A percentile compares a stretch with the other conserved stretches of the same genome.
phyloP scores from a whole-genome alignment of 345 rosid genomes.

The Mercurialis annua region DNA sequence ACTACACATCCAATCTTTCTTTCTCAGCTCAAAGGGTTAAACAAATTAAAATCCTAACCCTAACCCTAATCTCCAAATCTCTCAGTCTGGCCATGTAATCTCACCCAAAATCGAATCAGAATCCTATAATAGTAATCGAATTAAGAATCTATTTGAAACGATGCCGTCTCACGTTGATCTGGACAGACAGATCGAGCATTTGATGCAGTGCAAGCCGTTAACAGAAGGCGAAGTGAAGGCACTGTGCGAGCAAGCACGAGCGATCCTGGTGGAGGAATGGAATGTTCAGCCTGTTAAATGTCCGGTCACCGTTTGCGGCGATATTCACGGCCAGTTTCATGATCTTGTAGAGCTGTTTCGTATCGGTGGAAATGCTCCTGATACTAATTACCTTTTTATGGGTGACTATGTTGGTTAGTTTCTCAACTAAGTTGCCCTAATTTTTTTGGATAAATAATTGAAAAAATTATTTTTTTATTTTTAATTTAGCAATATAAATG shows the following conservation, averaged over 20 bases:
- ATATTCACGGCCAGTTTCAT: conserved; percentile 51
- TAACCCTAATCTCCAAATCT: conserved; percentile 14
- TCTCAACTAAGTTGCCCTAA: no score
- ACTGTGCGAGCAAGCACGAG: conserved; percentile 46
- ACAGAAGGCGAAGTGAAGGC: conserved; percentile 35
- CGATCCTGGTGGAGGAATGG: conserved; percentile 52
- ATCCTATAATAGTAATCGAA: neutral
- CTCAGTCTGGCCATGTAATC: conserved; percentile 8
- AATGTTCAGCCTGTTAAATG: conserved; percentile 53
- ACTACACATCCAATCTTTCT: neutral
- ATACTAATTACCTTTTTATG: conserved; percentile 55
- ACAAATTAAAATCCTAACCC: conserved; percentile 17
- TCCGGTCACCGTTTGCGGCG: conserved; percentile 55
- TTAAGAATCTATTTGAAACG: neutral
- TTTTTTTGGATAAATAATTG: no score
- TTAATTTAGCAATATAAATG: no score
- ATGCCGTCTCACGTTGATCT: conserved; percentile 34
- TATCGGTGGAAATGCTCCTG: conserved; percentile 51
- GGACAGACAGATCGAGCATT: conserved; percentile 36
- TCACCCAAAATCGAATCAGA: neutral
- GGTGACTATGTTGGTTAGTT: conserved; percentile 51
- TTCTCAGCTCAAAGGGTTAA: neutral
- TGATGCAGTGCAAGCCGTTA: conserved; percentile 36
- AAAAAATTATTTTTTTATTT: no score
- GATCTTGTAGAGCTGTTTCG: conserved; percentile 57